These are phyloP conservation scores for Cyberlindnera euphorbiae DNA, from an alignment of 805 yeast genomes.

Conservation along the genomic window DNA sequence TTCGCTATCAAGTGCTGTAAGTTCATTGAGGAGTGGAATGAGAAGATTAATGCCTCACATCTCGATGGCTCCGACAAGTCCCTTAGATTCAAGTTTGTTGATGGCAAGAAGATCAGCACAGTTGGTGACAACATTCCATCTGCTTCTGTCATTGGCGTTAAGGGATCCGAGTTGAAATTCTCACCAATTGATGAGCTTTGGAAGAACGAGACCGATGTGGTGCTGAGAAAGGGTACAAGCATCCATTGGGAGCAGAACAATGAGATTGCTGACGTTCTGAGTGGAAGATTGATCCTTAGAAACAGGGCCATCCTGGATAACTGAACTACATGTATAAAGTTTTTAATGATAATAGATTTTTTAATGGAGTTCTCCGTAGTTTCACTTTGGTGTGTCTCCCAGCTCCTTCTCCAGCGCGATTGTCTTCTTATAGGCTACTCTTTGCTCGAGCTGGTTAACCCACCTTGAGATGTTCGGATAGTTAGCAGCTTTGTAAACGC, in stretches of 20 bases:
- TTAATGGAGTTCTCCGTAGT: no score
- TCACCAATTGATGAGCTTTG: conserved; percentile 75
- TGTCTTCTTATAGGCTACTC: conserved; percentile 6
- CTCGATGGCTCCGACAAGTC: conserved; percentile 34
- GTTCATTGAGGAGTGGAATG: conserved; percentile 60
- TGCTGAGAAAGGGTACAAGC: conserved; percentile 71
- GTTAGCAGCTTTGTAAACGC: neutral
- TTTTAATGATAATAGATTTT: no score
- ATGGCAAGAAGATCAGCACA: conserved; percentile 42
- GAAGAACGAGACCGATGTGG: conserved; percentile 64
- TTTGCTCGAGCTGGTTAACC: conserved; percentile 1
- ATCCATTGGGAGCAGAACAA: conserved; percentile 79
- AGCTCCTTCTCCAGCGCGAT: neutral
- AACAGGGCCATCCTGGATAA: conserved; percentile 21
- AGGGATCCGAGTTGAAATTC: conserved; percentile 70
- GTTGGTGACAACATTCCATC: conserved; percentile 41
- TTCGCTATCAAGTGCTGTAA: conserved; percentile 87
- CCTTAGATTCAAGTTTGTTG: conserved; percentile 39
- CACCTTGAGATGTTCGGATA: conserved; percentile 1
- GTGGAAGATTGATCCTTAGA: conserved; percentile 60
- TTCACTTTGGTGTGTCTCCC: neutral
- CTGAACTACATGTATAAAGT: no score
- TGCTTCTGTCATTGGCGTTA: conserved; percentile 80
- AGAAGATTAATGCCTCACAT: conserved; percentile 36
- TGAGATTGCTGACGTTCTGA: conserved; percentile 75